Evolutionary conservation across 257 asterid species (phyloP).

Genomic region (Pogostemon cablin): DNA sequence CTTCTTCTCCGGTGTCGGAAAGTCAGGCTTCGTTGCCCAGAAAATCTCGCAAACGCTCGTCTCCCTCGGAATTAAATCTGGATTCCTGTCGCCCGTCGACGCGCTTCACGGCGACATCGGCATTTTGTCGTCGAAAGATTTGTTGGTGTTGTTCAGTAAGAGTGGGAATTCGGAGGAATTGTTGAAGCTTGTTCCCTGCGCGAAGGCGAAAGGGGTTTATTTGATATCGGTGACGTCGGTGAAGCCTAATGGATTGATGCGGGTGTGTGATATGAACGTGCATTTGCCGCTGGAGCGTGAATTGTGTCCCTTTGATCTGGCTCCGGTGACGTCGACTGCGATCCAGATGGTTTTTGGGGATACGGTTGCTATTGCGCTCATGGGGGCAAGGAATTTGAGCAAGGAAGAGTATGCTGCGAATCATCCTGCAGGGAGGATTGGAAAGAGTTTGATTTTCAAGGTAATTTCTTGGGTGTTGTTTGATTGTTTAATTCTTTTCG

Average conservation of each 20-base stretch:
- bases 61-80: constrained; percentile 79
- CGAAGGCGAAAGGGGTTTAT: constrained; percentile 81
- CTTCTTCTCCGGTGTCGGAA: constrained; percentile 93
- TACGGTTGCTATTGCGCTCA: constrained; percentile 84
- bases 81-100: constrained; percentile 81
- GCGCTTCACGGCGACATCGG: constrained; percentile 98
- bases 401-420: constrained; percentile 85
- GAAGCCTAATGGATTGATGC: constrained; percentile 63
- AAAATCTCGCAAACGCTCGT: constrained; percentile 86
- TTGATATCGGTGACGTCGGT: constrained; percentile 86
- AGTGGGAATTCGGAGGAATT: constrained; percentile 89
- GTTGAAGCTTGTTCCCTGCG: constrained; percentile 85
- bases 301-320: constrained; percentile 91
- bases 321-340: constrained; percentile 74
- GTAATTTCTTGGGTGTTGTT: constrained; percentile 36
- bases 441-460: constrained; percentile 72
- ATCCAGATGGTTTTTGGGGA: constrained; percentile 81
- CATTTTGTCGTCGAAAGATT: constrained; percentile 60
- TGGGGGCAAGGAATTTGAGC: constrained; percentile 82
- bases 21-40: constrained; percentile 92
- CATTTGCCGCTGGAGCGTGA: constrained; percentile 92
- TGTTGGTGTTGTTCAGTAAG: constrained; percentile 87
- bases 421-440: constrained; percentile 63
- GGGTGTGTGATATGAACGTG: constrained; percentile 76
- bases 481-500: neutral